Evolutionary conservation across 768 basidiomycete genomes (phyloP).

Genomic region (Boletus coccyginus): DNA sequence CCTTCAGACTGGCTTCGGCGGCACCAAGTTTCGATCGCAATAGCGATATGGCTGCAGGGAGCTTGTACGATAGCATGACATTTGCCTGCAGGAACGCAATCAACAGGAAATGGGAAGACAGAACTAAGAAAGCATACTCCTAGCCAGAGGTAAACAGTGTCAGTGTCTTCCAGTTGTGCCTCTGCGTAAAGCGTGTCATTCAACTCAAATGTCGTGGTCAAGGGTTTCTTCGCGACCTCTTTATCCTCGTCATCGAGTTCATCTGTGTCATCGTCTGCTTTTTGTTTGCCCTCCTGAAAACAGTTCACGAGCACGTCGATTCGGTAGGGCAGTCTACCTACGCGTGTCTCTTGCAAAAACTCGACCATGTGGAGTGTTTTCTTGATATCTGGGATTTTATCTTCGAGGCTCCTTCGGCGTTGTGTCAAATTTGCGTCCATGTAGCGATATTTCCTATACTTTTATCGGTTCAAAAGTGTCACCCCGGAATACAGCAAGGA

Average conservation of each 20-base stretch:
- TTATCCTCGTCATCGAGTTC: constrained; percentile 57
- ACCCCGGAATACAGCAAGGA: constrained; percentile 1
- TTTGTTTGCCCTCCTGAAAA: constrained; percentile 58
- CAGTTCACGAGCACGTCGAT: background rate
- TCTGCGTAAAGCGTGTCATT: constrained; percentile 95
- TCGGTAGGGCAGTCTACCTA: constrained; percentile 33
- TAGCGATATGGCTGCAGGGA: constrained; percentile 72
- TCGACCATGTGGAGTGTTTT: constrained; percentile 91
- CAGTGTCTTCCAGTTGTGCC: constrained; percentile 82
- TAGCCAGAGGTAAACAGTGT: constrained; percentile 92
- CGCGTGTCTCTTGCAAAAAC: constrained; percentile 69
- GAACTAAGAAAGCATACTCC: constrained; percentile 58
- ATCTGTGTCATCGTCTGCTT: constrained; percentile 34
- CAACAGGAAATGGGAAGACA: background rate
- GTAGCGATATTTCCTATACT: constrained; percentile 92
- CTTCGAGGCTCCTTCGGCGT: constrained; percentile 74
- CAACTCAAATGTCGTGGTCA: constrained; percentile 89
- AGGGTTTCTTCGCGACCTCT: constrained; percentile 40
- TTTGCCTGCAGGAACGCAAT: constrained; percentile 66
- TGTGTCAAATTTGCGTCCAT: constrained; percentile 89
- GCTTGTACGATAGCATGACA: constrained; percentile 93
- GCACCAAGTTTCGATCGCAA: constrained; percentile 70
- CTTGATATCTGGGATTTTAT: constrained; percentile 95
- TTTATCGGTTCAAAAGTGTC: constrained; percentile 18
- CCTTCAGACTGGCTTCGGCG: constrained; percentile 63